Evolutionary conservation across 2,329 filamentous ascomycete genomes (phyloP).

Genomic region (Calonectria crousiana): DNA sequence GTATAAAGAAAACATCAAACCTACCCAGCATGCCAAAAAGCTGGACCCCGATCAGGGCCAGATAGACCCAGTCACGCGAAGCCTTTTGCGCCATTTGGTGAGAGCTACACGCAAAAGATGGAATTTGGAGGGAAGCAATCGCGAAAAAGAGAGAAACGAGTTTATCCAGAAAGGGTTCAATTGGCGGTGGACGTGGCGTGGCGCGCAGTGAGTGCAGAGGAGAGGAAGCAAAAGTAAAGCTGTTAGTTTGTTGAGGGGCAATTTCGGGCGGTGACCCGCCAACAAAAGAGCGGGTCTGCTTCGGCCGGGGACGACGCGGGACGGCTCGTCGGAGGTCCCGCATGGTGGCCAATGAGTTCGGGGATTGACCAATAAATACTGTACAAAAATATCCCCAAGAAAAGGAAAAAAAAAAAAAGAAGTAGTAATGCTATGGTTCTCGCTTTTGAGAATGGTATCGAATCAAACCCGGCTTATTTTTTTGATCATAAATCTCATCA

Average conservation of each 20-base stretch:
- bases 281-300: constrained; percentile 11
- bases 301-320: not conserved
- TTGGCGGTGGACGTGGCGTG: not conserved
- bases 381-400: not conserved
- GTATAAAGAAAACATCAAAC: not conserved
- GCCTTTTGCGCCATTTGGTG: constrained; percentile 42
- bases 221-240: not conserved
- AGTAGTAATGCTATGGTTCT: not conserved
- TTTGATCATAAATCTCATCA: not conserved
- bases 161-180: not conserved
- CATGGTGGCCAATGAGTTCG: not conserved
- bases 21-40: constrained; percentile 53
- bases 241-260: constrained; percentile 22
- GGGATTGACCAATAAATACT: not conserved
- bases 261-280: constrained; percentile 27
- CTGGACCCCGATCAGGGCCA: constrained; percentile 49
- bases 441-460: not conserved
- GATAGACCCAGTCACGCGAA: constrained; percentile 51
- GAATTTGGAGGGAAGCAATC: not conserved
- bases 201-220: not conserved
- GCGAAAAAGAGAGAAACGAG: not conserved
- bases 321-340: not conserved
- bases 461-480: not conserved
- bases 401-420: not conserved
- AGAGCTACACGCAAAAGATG: not conserved